Percentiles rank a stretch among this genome's conserved stretches.
Evolutionary conservation across 352 stramenopile species (phyloP).

Genomic region (Aphanomyces euteiches): DNA sequence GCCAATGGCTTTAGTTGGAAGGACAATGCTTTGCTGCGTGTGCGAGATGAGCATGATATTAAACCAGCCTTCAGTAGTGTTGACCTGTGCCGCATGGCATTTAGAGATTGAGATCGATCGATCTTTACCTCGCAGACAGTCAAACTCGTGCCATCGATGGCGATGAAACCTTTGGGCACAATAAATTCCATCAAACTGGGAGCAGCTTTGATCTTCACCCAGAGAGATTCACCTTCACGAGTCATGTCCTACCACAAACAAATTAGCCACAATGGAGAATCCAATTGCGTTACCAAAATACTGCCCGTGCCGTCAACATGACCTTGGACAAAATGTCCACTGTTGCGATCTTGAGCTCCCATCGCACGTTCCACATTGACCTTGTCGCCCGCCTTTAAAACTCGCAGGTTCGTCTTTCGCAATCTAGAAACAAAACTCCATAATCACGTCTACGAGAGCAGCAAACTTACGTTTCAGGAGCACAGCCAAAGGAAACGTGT

Average conservation of each 20-base stretch:
- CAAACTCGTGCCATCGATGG: conserved; percentile 97
- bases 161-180: conserved; percentile 92
- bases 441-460: neutral
- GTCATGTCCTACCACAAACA: conserved; percentile 40
- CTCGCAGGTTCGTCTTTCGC: conserved; percentile 86
- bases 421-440: conserved; percentile 42
- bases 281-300: conserved; percentile 62
- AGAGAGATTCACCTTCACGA: conserved; percentile 94
- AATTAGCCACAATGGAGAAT: neutral
- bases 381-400: conserved; percentile 83
- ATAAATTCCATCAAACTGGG: conserved; percentile 90
- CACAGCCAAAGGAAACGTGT: conserved; percentile 90
- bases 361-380: conserved; percentile 92
- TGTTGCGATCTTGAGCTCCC: conserved; percentile 90
- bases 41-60: conserved; percentile 99
- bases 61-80: conserved; percentile 88
- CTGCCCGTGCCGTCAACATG: conserved; percentile 95
- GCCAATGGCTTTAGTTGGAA: conserved; percentile 89
- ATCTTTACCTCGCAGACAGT: conserved; percentile 93
- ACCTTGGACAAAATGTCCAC: conserved; percentile 97
- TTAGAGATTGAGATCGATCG: neutral
- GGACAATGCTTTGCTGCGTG: conserved; percentile 96
- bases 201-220: conserved; percentile 87
- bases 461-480: conserved; percentile 87
- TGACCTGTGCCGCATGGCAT: conserved; percentile 32